Percentiles rank a stretch among this genome's conserved stretches.
phyloP scores from a whole-genome alignment of 2,329 filamentous ascomycete species.

The Dactylellina haptotyla region DNA sequence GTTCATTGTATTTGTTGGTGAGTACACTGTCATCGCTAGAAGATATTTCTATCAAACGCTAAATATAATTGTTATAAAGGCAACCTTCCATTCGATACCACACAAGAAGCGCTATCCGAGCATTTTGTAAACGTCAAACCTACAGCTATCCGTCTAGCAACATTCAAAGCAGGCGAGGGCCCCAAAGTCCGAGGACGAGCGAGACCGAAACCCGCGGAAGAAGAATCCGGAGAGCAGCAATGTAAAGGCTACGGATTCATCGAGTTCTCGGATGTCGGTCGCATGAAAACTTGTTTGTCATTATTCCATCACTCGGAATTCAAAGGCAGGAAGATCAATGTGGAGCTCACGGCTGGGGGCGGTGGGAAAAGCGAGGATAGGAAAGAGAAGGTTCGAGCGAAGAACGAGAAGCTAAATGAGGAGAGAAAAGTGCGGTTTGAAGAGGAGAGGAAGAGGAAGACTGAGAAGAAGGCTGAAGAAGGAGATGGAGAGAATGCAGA shows the following conservation, averaged over 20 bases:
- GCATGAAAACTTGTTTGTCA: constrained; percentile 91
- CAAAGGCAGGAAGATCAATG: constrained; percentile 80
- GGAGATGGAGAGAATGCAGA: constrained; percentile 44
- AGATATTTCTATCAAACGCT: not conserved
- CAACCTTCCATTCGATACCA: constrained; percentile 88
- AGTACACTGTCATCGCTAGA: constrained; percentile 54
- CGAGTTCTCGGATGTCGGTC: constrained; percentile 84
- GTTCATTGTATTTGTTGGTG: constrained; percentile 63
- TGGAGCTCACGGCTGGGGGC: constrained; percentile 90
- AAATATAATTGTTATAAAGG: constrained; percentile 63
- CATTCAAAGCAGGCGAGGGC: constrained; percentile 70
- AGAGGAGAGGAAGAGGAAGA: constrained; percentile 41
- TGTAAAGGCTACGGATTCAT: constrained; percentile 84
- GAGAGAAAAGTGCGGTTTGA: constrained; percentile 61
- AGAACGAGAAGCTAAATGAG: constrained; percentile 85
- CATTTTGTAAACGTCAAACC: constrained; percentile 84
- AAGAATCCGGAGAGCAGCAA: constrained; percentile 59
- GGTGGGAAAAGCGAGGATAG: constrained; percentile 79
- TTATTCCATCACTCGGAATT: constrained; percentile 88
- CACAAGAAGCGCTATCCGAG: constrained; percentile 72
- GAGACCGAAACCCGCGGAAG: constrained; percentile 17
- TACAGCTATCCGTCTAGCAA: constrained; percentile 75
- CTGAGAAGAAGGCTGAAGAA: constrained; percentile 21
- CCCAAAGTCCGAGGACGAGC: constrained; percentile 8
- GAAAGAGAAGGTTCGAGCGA: constrained; percentile 79